These are phyloP conservation scores for Candida pseudofarinosa DNA, from an alignment of 805 yeast genomes.

Conservation along the genomic window DNA sequence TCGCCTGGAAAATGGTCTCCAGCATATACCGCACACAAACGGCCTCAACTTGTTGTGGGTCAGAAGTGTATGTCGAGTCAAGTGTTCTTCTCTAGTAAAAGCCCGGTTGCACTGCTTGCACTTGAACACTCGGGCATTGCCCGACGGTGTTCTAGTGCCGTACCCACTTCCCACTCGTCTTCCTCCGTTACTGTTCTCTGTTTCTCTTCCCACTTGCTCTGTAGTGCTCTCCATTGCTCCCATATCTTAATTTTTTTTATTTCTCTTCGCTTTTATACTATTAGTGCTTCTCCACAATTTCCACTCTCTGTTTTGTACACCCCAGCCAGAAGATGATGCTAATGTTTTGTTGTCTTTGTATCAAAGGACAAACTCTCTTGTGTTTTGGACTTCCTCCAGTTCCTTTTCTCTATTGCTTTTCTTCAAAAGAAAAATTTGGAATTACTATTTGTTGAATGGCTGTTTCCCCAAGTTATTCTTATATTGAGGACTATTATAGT, in stretches of 20 bases:
- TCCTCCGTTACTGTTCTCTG: neutral
- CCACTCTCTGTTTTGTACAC: neutral
- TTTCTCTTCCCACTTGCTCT: neutral
- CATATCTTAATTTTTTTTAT: neutral
- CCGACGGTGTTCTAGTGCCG: conserved; percentile 42
- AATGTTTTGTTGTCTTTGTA: too few species aligned
- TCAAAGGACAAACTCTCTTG: too few species aligned
- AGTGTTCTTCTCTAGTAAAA: conserved; percentile 44
- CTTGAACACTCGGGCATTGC: conserved; percentile 39
- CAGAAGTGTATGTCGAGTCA: conserved; percentile 38
- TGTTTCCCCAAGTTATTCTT: neutral
- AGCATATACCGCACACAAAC: conserved; percentile 41
- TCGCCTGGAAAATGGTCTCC: conserved; percentile 39
- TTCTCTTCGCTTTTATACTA: neutral
- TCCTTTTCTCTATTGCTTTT: neutral
- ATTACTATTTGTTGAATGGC: neutral
- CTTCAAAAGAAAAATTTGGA: neutral
- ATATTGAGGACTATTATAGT: neutral
- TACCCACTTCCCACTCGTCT: conserved; percentile 13
- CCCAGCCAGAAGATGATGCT: too few species aligned
- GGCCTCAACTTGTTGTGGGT: conserved; percentile 45
- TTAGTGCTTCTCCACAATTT: neutral
- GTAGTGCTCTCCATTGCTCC: neutral
- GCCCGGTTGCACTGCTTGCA: conserved; percentile 41
- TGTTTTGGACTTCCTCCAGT: too few species aligned